Percentiles rank a stretch among this genome's conserved stretches.
Conservation (phyloP, 139 green algal genomes). For the Chlorokybus atmophyticus region DNA sequence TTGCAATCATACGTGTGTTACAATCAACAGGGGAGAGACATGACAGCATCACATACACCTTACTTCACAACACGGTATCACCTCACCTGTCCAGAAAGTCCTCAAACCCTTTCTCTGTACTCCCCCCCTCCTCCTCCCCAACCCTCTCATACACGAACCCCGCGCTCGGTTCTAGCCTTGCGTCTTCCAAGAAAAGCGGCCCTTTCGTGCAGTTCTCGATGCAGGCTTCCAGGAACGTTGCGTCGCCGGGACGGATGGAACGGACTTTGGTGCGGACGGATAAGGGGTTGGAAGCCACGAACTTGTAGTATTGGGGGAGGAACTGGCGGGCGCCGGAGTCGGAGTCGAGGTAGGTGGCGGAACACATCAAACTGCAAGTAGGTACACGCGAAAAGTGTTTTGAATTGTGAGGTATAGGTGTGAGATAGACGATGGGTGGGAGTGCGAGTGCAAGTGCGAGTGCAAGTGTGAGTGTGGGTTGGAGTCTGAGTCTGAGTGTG, state of each 20-base stretch:
- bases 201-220: slow-evolving; percentile 54
- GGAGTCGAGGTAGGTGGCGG: slow-evolving; percentile 27
- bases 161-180: slow-evolving; percentile 40
- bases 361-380: slow-evolving; percentile 34
- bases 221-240: slow-evolving; percentile 48
- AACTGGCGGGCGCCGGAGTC: slow-evolving; percentile 36
- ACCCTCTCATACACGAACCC: background rate
- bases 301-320: slow-evolving; percentile 46
- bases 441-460: too few species aligned
- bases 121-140: slow-evolving; percentile 1
- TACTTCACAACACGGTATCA: background rate
- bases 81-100: background rate
- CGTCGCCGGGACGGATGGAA: slow-evolving; percentile 6
- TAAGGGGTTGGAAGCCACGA: slow-evolving; percentile 44
- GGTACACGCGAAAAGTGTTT: too few species aligned
- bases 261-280: slow-evolving; percentile 46
- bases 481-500: too few species aligned
- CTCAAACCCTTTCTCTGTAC: background rate
- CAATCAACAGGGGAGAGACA: too few species aligned
- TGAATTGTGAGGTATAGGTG: too few species aligned
- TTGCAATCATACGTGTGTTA: too few species aligned
- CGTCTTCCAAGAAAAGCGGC: slow-evolving; percentile 46
- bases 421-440: too few species aligned
- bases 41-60: background rate
- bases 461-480: too few species aligned